Percentiles rank a stretch among this genome's conserved stretches.
Conservation (phyloP, 2,329 filamentous ascomycete species). For the Lecanosticta acicola region DNA sequence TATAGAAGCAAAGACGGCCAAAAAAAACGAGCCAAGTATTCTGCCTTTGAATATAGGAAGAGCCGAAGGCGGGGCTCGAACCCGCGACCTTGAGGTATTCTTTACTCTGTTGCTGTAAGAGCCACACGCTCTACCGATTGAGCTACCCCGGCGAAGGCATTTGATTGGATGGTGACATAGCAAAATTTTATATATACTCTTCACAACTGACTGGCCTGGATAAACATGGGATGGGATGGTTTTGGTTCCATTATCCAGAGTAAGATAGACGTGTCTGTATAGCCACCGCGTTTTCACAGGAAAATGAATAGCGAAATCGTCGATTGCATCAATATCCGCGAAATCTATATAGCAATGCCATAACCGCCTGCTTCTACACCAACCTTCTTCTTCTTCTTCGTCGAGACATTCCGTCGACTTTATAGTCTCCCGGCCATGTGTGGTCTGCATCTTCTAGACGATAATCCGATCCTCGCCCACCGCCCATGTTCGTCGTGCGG, state of each 20-base stretch:
- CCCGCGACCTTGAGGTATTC: slow-evolving; percentile 26
- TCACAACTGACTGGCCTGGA: no score
- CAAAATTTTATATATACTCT: background rate
- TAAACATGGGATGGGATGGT: no score
- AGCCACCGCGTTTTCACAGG: no score
- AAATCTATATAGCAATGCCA: no score
- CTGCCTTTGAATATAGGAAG: slow-evolving; percentile 19
- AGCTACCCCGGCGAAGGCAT: slow-evolving; percentile 41
- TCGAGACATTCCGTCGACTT: background rate
- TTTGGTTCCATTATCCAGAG: no score
- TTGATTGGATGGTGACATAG: background rate
- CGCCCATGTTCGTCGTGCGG: background rate
- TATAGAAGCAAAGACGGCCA: background rate
- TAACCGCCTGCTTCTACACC: no score
- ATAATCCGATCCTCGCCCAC: background rate
- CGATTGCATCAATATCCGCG: no score
- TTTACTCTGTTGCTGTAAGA: slow-evolving; percentile 37
- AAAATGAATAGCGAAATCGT: no score
- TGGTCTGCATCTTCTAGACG: background rate
- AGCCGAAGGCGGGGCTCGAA: slow-evolving; percentile 25
- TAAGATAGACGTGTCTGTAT: no score
- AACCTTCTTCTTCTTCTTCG: no score
- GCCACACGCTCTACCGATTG: slow-evolving; percentile 51
- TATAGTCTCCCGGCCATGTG: background rate
- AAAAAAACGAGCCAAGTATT: background rate